Base-by-base conservation (phyloP, 495 filamentous ascomycete species). In the Penicillium pancosmium region DNA sequence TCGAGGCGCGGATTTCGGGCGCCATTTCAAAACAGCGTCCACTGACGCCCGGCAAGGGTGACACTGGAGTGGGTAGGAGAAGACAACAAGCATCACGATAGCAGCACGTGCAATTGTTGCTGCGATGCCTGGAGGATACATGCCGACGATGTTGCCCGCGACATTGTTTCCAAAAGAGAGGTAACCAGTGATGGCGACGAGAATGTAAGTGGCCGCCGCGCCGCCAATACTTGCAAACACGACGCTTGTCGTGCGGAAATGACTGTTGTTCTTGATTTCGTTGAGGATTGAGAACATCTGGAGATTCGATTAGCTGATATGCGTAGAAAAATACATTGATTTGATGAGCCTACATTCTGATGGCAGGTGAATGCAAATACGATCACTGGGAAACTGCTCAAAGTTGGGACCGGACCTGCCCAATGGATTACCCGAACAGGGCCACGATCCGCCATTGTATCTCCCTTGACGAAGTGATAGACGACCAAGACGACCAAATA, bases 211-310 rank as follows among this genome's bases (percentile, higher is more conserved):
- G 34, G 80, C 78, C 10, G 86, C 87, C 10, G 93, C 88, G 36
- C 86, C 84, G 19, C 94, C 95, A 61, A 93, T 94, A 61, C 91
- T 95, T 16, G 88, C 81, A 58, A 84, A 72, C 16, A 97, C 88
- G 25, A 98, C 93, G 23, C 77, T 78, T 2, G 92, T 90, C 6
- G 93, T 90, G 55, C 90, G 89, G 62, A 81, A 86, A 31, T 91
- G 91, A 15, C 89, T 90, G 68, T 92, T 92, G 71, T 96, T 88
- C 52, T 79, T 74, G 64, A 98, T 93, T 77, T 98, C 95, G 62
- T 98, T 98, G 33, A 98, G 75, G 60, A 98, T 93, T 1, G 95
- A 96, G 68, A 98, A 98, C 94, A 98, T 98, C 92, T 96, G 63
- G 12, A 35, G 12, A 48, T 38, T 15, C 31, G n/a, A 57, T 69